Percentiles rank a stretch among this genome's conserved stretches.
Conservation (phyloP, 331 rosid species). For the Spiraea crenata region DNA sequence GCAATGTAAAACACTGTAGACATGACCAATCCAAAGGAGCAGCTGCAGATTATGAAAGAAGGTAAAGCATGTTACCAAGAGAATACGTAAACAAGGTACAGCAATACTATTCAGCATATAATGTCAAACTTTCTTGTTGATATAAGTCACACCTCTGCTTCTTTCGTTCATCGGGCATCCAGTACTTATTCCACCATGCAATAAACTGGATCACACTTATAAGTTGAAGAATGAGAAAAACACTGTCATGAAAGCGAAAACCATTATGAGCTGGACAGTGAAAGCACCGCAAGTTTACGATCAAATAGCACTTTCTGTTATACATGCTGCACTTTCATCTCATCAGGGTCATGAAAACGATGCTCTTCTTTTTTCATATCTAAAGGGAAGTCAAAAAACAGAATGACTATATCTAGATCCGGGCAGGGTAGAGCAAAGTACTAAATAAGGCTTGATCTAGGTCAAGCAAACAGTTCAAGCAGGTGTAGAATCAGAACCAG, state of each 20-base stretch:
- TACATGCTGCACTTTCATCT: neutral
- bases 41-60: conserved; percentile 48
- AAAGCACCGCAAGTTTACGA: neutral
- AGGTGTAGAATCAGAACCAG: conserved; percentile 7
- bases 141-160: conserved; percentile 54
- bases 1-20: conserved; percentile 70
- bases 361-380: neutral
- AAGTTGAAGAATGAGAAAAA: conserved; percentile 78
- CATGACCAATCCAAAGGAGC: conserved; percentile 65
- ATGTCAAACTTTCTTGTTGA: too few relatives aligned
- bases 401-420: neutral
- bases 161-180: conserved; percentile 68
- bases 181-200: conserved; percentile 81
- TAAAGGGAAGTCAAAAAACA: neutral
- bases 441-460: neutral
- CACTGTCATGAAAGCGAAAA: conserved; percentile 30
- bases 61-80: neutral
- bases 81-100: neutral
- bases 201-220: conserved; percentile 80
- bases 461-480: neutral
- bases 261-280: neutral
- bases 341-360: neutral
- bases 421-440: neutral
- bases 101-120: neutral
- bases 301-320: neutral